phyloP scores from a whole-genome alignment of 257 asterid genomes.

The Perilla frutescens region DNA sequence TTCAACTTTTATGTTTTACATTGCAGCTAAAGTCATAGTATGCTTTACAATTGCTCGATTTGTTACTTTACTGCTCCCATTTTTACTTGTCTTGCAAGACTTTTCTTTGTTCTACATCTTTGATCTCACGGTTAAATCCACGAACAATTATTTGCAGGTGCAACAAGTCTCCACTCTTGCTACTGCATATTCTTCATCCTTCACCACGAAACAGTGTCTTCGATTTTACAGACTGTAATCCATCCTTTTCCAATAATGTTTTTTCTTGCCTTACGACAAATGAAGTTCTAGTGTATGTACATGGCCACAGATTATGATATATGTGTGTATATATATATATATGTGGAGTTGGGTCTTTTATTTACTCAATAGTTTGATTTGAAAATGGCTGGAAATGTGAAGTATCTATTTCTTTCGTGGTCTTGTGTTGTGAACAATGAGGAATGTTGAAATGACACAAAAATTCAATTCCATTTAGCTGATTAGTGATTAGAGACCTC shows the following conservation, averaged over 20 bases:
- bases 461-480: constrained; percentile 16
- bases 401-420: constrained; percentile 16
- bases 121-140: not conserved
- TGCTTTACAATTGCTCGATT: constrained; percentile 39
- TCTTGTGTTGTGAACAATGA: constrained; percentile 21
- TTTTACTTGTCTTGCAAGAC: constrained; percentile 38
- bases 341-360: constrained; percentile 12
- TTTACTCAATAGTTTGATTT: constrained; percentile 11
- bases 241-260: not conserved
- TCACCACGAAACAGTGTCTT: not conserved
- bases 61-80: constrained; percentile 35
- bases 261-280: not conserved
- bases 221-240: not conserved
- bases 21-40: constrained; percentile 34
- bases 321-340: not conserved
- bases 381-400: constrained; percentile 27
- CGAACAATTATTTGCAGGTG: not conserved
- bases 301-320: not conserved
- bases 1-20: constrained; percentile 33
- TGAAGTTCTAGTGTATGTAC: not conserved
- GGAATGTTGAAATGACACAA: constrained; percentile 13
- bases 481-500: constrained; percentile 22
- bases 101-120: constrained; percentile 24
- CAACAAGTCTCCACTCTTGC: not conserved
- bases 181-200: constrained; percentile 4